Percentiles rank a stretch among this genome's conserved stretches.
phyloP scores from a whole-genome alignment of 2,329 filamentous ascomycete genomes.

The Venturia asperata region DNA sequence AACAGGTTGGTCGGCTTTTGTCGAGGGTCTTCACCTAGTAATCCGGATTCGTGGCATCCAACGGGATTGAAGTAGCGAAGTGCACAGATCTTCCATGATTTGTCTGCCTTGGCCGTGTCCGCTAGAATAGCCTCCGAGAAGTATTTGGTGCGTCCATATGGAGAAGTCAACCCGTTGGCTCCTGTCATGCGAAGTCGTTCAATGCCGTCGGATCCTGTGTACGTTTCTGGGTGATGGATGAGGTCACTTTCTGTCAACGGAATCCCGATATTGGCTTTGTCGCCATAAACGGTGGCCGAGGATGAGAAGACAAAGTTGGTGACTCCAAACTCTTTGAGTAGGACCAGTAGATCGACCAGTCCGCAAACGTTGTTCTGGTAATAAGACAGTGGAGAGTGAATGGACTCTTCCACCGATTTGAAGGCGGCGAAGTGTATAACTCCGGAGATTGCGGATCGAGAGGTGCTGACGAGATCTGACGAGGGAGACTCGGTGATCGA shows the following conservation, averaged over 20 bases:
- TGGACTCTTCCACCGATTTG: slow-evolving; percentile 60
- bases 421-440: slow-evolving; percentile 65
- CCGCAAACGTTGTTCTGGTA: slow-evolving; percentile 63
- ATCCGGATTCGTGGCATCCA: slow-evolving; percentile 57
- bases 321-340: slow-evolving; percentile 53
- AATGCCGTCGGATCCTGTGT: slow-evolving; percentile 38
- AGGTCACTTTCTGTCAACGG: slow-evolving; percentile 51
- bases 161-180: slow-evolving; percentile 53
- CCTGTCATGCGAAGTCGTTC: slow-evolving; percentile 41
- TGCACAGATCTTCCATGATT: slow-evolving; percentile 55
- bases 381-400: slow-evolving; percentile 54
- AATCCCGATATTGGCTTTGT: slow-evolving; percentile 36
- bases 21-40: slow-evolving; percentile 57
- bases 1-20: slow-evolving; percentile 57
- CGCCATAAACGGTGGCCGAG: slow-evolving; percentile 60
- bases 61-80: slow-evolving; percentile 63
- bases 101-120: slow-evolving; percentile 54
- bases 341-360: slow-evolving; percentile 51
- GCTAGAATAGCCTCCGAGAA: slow-evolving; percentile 60
- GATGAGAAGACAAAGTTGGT: slow-evolving; percentile 62
- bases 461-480: slow-evolving; percentile 23
- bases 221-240: slow-evolving; percentile 44
- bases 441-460: slow-evolving; percentile 48
- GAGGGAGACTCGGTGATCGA: slow-evolving; percentile 17
- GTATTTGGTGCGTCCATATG: slow-evolving; percentile 61